A percentile compares a stretch with the other conserved stretches of the same genome.
phyloP scores from a whole-genome alignment of 1,139 yeast genomes.

The Nadsonia starkeyi-henricii region DNA sequence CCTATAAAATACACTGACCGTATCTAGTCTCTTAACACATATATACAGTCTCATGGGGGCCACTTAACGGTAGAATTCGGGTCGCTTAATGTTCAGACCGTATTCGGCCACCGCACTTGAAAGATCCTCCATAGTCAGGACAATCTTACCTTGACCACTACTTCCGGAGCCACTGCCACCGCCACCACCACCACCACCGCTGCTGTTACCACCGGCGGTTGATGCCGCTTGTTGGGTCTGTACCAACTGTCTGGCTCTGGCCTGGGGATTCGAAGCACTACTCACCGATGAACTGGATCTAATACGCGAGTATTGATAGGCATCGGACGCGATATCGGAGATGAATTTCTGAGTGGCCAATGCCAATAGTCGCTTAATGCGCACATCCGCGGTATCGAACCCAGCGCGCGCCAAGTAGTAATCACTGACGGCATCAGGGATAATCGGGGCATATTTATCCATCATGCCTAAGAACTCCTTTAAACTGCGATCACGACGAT shows the following conservation, averaged over 20 bases:
- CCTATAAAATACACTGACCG: too few relatives aligned
- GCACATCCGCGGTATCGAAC: slow-evolving; percentile 62
- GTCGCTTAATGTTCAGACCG: slow-evolving; percentile 80
- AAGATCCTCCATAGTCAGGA: slow-evolving; percentile 77
- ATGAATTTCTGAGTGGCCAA: slow-evolving; percentile 92
- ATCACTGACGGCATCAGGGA: slow-evolving; percentile 97
- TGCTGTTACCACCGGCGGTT: slow-evolving; percentile 6
- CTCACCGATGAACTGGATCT: slow-evolving; percentile 74
- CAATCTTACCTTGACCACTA: slow-evolving; percentile 58
- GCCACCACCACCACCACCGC: slow-evolving; percentile 14
- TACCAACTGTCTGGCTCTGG: slow-evolving; percentile 63
- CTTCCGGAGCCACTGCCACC: slow-evolving; percentile 28
- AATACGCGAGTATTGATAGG: slow-evolving; percentile 87
- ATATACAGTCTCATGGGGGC: background rate
- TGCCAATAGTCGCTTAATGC: slow-evolving; percentile 76
- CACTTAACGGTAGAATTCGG: slow-evolving; percentile 71
- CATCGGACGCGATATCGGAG: slow-evolving; percentile 90
- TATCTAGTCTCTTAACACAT: too few relatives aligned
- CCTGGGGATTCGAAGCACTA: slow-evolving; percentile 74
- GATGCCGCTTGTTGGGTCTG: slow-evolving; percentile 46
- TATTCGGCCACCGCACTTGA: slow-evolving; percentile 83
- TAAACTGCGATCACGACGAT: slow-evolving; percentile 74
- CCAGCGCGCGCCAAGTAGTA: slow-evolving; percentile 85
- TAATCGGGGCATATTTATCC: slow-evolving; percentile 92
- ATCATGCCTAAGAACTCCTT: slow-evolving; percentile 75